Conservation (phyloP, 768 basidiomycete genomes). For the Leccinellum rugosiceps region DNA sequence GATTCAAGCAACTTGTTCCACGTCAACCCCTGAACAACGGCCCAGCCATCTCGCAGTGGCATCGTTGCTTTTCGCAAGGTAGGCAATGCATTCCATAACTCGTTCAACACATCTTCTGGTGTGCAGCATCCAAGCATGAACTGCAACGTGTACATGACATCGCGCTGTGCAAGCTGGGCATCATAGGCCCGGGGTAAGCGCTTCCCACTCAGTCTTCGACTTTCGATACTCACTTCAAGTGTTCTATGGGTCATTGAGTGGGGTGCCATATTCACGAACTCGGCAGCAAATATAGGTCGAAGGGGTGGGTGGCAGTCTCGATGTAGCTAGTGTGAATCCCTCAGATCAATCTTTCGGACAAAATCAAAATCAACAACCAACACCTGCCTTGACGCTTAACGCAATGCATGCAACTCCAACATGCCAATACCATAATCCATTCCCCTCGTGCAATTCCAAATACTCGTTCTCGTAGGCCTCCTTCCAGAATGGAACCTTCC, state of each 20-base stretch:
- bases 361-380: not conserved
- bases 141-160: slow-evolving; percentile 45
- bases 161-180: slow-evolving; percentile 53
- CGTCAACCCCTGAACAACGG: slow-evolving; percentile 39
- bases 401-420: slow-evolving; percentile 56
- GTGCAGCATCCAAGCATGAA: slow-evolving; percentile 55
- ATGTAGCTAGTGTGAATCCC: slow-evolving; percentile 43
- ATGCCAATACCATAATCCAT: slow-evolving; percentile 44
- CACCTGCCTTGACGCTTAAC: slow-evolving; percentile 54
- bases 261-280: slow-evolving; percentile 52
- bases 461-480: not conserved
- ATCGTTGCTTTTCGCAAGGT: slow-evolving; percentile 43
- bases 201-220: not conserved
- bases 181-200: not conserved
- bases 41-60: slow-evolving; percentile 42
- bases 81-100: slow-evolving; percentile 56
- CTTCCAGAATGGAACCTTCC: slow-evolving; percentile 12
- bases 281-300: slow-evolving; percentile 46
- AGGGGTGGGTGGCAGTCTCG: slow-evolving; percentile 60
- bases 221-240: slow-evolving; percentile 45
- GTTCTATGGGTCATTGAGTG: slow-evolving; percentile 43
- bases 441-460: not conserved
- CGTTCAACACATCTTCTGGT: slow-evolving; percentile 47
- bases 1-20: slow-evolving; percentile 51
- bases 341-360: not conserved